Percentiles rank a stretch among this genome's conserved stretches.
These are phyloP conservation scores for Reutealis trisperma DNA, from an alignment of 345 rosid genomes.

Conservation along the genomic window DNA sequence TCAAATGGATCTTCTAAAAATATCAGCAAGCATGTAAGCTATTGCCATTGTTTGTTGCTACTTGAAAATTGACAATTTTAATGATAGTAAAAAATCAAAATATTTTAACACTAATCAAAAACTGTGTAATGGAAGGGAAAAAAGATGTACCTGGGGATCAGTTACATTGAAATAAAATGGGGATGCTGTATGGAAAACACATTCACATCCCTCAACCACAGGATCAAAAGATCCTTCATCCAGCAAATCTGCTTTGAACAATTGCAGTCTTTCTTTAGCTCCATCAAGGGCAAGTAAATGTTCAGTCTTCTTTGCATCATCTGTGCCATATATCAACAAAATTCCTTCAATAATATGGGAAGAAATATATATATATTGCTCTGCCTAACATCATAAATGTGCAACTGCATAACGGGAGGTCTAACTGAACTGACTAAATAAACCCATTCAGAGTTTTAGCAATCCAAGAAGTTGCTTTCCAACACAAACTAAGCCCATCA, in stretches of 20 bases:
- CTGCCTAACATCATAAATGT: no score
- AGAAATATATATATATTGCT: no score
- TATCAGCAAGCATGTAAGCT: background rate
- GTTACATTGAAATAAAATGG: background rate
- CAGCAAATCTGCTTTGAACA: slow-evolving; percentile 11
- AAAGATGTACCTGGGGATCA: background rate
- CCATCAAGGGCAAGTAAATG: slow-evolving; percentile 15
- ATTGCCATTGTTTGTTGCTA: background rate
- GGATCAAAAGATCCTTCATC: slow-evolving; percentile 17
- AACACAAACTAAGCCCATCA: no score
- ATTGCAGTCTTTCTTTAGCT: slow-evolving; percentile 18
- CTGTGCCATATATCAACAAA: background rate
- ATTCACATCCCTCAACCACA: slow-evolving; percentile 10
- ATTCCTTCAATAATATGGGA: background rate
- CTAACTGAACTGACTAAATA: no score
- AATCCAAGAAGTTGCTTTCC: no score
- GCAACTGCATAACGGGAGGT: no score
- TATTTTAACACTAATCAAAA: background rate
- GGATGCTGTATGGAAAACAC: slow-evolving; percentile 17
- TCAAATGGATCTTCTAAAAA: background rate
- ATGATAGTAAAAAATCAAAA: background rate
- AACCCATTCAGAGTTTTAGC: no score
- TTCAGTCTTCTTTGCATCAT: slow-evolving; percentile 9
- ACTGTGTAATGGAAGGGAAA: background rate
- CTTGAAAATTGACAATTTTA: background rate